Base-by-base conservation (phyloP, 2,329 filamentous ascomycete genomes). In the Hysterium pulicare region DNA sequence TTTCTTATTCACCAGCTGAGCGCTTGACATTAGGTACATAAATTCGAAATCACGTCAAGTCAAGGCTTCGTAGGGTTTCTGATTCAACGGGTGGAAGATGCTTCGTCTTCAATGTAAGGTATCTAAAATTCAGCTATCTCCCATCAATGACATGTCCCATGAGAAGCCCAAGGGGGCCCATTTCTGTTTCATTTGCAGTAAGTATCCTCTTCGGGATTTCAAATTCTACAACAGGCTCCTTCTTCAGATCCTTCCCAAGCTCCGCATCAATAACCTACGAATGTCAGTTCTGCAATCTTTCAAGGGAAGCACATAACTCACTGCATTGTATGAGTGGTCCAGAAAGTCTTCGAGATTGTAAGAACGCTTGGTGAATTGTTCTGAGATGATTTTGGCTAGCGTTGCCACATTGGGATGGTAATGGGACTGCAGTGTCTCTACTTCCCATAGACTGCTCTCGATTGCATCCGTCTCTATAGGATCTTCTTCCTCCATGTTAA, bases 271-370 rank as follows among this genome's bases (percentile, higher is more conserved):
- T 70, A 62, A 98, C 81, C 84, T 88, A 26, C 7, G 24, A 34
- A 30, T 15, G 4, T 28, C n/a, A 38, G 23, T 23, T 15, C 13
- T 8, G 13, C 20, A 38, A 24, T 28, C n/a, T 3, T 23, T 5
- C 22, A 17, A 33, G 33, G 19, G 9, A 38, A 20, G 16, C 24
- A 28, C 24, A 28, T 28, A 43, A 78, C 79, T 76, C 77, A 85
- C 84, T 61, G 82, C 87, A 57, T 75, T 80, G 68, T 97, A 98
- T 0, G 88, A 91, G 65, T 97, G 90, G 61, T 98, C 93, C 36
- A 97, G 71, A 68, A 98, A 98, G 62, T 98, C 93, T 62, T 98
- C 93, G n/a, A 96, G 71, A 55, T 90, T 93, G 68, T 97, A 98
- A 2, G 85, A 79, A 53, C 90, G 84, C 71, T 98, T 98, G 2